Conservation (phyloP, 768 basidiomycete genomes). For the Phylloporus arenicola region DNA sequence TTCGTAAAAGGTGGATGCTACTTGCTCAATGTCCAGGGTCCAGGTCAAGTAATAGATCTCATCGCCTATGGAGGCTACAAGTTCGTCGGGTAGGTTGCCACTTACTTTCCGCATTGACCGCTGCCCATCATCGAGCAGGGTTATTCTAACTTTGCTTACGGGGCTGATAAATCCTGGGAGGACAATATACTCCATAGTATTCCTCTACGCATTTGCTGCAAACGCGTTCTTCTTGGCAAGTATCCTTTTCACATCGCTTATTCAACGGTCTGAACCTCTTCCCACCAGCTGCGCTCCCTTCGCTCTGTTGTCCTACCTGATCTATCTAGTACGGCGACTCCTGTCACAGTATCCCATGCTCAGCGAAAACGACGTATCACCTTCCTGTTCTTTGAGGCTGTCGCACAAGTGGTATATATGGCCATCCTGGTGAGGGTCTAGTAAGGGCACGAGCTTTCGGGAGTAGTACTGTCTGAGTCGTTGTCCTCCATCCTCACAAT, state of each 20-base stretch:
- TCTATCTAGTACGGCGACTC: constrained; percentile 37
- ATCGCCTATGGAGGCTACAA: constrained; percentile 96
- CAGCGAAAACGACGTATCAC: constrained; percentile 82
- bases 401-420: constrained; percentile 84
- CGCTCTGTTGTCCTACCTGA: constrained; percentile 90
- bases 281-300: constrained; percentile 81
- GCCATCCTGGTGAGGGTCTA: constrained; percentile 64
- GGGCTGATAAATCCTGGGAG: constrained; percentile 59
- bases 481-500: background rate
- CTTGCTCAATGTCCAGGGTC: constrained; percentile 78
- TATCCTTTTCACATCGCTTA: background rate
- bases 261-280: background rate
- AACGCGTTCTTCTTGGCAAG: constrained; percentile 92
- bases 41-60: constrained; percentile 70
- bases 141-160: constrained; percentile 75
- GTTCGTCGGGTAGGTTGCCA: constrained; percentile 74
- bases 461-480: background rate
- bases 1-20: constrained; percentile 92
- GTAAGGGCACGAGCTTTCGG: background rate
- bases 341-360: constrained; percentile 65
- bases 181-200: constrained; percentile 63
- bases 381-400: constrained; percentile 84
- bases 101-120: background rate
- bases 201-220: constrained; percentile 80
- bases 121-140: constrained; percentile 40